Percentiles rank a stretch among this genome's conserved stretches.
Evolutionary conservation across 306 rosid species (phyloP).

Genomic region (Ammopiptanthus mongolicus): DNA sequence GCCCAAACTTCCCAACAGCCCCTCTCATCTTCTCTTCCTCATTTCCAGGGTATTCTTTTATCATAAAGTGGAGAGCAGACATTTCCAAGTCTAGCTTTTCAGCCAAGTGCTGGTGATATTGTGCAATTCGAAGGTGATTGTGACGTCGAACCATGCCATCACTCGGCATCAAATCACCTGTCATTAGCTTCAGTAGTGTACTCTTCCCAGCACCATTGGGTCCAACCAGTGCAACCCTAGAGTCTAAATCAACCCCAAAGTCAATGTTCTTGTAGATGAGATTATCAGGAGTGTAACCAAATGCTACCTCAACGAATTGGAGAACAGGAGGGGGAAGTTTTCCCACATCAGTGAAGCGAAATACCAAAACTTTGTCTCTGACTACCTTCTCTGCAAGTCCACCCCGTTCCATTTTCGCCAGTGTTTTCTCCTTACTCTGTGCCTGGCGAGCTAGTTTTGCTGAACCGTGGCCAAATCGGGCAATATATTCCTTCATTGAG

Average conservation of each 20-base stretch:
- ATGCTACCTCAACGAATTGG: constrained; percentile 81
- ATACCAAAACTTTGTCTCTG: constrained; percentile 68
- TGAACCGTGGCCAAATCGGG: constrained; percentile 95
- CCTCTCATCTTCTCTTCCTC: constrained; percentile 97
- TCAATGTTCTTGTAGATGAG: constrained; percentile 80
- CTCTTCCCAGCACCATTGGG: constrained; percentile 99
- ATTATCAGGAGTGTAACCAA: constrained; percentile 89
- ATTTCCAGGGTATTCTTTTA: constrained; percentile 78
- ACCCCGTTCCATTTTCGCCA: constrained; percentile 98
- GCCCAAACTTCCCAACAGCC: constrained; percentile 88
- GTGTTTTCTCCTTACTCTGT: constrained; percentile 92
- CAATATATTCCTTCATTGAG: constrained; percentile 91
- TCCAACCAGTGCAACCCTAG: constrained; percentile 89
- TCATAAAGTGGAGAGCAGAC: constrained; percentile 84
- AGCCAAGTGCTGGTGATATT: constrained; percentile 88
- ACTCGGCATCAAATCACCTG: constrained; percentile 71
- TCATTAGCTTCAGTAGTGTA: constrained; percentile 96
- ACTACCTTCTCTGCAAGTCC: constrained; percentile 87
- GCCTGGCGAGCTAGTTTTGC: constrained; percentile 99
- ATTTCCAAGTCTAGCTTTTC: constrained; percentile 86
- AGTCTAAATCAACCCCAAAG: constrained; percentile 92
- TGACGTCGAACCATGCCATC: constrained; percentile 98
- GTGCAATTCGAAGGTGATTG: constrained; percentile 93
- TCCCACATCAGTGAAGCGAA: constrained; percentile 90
- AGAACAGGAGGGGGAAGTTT: constrained; percentile 98